These are phyloP conservation scores for Taphrina pruni DNA, from an alignment of 1,139 yeast species.

Conservation along the genomic window DNA sequence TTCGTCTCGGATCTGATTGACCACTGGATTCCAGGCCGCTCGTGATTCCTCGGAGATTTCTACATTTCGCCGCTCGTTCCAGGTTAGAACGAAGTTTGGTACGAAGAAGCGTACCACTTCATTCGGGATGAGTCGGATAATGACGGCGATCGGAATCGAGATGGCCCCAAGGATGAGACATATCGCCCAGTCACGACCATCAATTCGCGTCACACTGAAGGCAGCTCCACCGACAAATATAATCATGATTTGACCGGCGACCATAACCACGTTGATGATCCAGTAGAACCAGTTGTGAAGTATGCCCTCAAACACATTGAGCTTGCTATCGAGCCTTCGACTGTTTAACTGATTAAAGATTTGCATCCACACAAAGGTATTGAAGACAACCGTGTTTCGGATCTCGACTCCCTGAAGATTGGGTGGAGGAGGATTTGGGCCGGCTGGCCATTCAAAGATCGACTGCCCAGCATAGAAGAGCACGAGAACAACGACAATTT, in stretches of 20 bases:
- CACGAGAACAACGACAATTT: slow-evolving; percentile 75
- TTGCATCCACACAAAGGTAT: slow-evolving; percentile 97
- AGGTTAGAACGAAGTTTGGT: slow-evolving; percentile 59
- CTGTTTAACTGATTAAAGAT: slow-evolving; percentile 91
- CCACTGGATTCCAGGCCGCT: slow-evolving; percentile 54
- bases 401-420: slow-evolving; percentile 41
- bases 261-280: slow-evolving; percentile 71
- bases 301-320: slow-evolving; percentile 82
- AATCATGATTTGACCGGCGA: slow-evolving; percentile 80
- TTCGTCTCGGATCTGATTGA: slow-evolving; percentile 55
- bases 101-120: slow-evolving; percentile 68
- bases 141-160: slow-evolving; percentile 77
- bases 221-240: slow-evolving; percentile 99
- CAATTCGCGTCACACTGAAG: slow-evolving; percentile 77
- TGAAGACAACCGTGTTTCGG: slow-evolving; percentile 79
- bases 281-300: slow-evolving; percentile 83
- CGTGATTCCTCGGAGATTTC: slow-evolving; percentile 44
- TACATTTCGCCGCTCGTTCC: slow-evolving; percentile 42
- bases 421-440: slow-evolving; percentile 53
- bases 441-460: slow-evolving; percentile 56
- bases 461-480: slow-evolving; percentile 77
- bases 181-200: slow-evolving; percentile 87
- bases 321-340: slow-evolving; percentile 87
- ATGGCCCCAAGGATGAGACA: slow-evolving; percentile 82
- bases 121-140: slow-evolving; percentile 80